Evolutionary conservation across 805 yeast genomes (phyloP), one percentile per base, ranked within the genome.

Genomic region (Saccharomycopsis sp.): DNA sequence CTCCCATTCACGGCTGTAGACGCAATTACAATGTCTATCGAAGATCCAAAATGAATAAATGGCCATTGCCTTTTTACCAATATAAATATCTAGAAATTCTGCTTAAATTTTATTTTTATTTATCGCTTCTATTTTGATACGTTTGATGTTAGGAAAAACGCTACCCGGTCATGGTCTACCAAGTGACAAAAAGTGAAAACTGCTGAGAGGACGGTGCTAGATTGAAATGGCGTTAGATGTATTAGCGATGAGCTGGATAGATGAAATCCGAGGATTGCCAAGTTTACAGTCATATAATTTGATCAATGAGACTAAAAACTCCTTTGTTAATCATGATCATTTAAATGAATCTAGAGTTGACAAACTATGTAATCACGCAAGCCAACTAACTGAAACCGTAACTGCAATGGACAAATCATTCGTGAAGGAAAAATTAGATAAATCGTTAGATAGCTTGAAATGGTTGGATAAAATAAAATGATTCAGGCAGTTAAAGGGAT

Each of bases 1-100:
- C 13, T 43, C 66, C 80, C 81, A 89, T 59, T 85, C 94, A 43
- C 94, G 68, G 51, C 76, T 75, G 63, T 77, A 90, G 16, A 90
- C 78, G 61, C 97, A 89, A 51, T 83, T 80, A 63, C 97, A 85
- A 64, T 90, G 97, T 59, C 93, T 74, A 60, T 90, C 97, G 59
- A 83, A 90, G 44, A 90, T 76, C 85, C 88, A 85, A 58, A 89
- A 83, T 8, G 96, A 85, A 65, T 81, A 81, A 38, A 88, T 78
- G 32, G 84, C 75, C 85, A 78, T 77, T 34, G 27, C 49, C 8
- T 16, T 24, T 2, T 6, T 14, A n/a, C 16, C n/a, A 37, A 16
- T 16, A n/a, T n/a, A n/a, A n/a, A n/a, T n/a, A n/a, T n/a, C n/a
- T n/a, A n/a, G n/a, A n/a, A n/a, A n/a, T n/a, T n/a, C n/a, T n/a